A percentile compares a stretch with the other conserved stretches of the same genome.
These are phyloP conservation scores for Cucurbita ficifolia DNA, from an alignment of 306 rosid genomes.

Conservation along the genomic window DNA sequence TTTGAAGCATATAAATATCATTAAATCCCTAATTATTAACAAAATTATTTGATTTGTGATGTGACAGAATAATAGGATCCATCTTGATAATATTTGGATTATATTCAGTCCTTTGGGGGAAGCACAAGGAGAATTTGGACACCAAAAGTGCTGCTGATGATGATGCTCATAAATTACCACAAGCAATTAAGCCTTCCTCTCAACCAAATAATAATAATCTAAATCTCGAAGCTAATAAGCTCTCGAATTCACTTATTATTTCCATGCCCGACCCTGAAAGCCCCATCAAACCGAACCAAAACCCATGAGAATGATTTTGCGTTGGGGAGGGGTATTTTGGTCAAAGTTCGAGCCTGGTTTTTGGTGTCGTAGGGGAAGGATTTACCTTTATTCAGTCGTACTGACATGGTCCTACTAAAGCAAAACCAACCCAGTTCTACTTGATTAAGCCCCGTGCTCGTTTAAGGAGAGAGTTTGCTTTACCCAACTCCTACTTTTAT, in stretches of 20 bases:
- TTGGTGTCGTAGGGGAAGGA: no score
- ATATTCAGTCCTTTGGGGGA: constrained; percentile 85
- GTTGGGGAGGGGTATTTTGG: not conserved
- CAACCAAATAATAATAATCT: constrained; percentile 7
- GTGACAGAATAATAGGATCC: constrained; percentile 61
- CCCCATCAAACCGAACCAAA: constrained; percentile 11
- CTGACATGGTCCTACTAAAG: no score
- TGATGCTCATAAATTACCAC: constrained; percentile 26
- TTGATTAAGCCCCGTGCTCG: no score
- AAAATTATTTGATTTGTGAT: not conserved
- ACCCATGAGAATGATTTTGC: not conserved
- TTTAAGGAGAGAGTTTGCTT: no score
- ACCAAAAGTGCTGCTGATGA: not conserved
- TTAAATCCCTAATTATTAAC: no score
- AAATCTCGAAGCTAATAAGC: constrained; percentile 17
- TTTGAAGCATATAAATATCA: no score
- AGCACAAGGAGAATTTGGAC: constrained; percentile 51
- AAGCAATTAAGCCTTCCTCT: constrained; percentile 34
- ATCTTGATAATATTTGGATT: constrained; percentile 61
- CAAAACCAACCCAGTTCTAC: no score
- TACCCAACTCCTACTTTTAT: no score
- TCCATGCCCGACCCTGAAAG: constrained; percentile 19
- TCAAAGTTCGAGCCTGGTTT: not conserved
- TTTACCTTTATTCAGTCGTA: no score
- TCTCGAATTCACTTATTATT: constrained; percentile 13